A percentile compares a stretch with the other conserved stretches of the same genome.
These are phyloP conservation scores for Syzygium malaccense DNA, from an alignment of 441 rosid species.

Conservation along the genomic window DNA sequence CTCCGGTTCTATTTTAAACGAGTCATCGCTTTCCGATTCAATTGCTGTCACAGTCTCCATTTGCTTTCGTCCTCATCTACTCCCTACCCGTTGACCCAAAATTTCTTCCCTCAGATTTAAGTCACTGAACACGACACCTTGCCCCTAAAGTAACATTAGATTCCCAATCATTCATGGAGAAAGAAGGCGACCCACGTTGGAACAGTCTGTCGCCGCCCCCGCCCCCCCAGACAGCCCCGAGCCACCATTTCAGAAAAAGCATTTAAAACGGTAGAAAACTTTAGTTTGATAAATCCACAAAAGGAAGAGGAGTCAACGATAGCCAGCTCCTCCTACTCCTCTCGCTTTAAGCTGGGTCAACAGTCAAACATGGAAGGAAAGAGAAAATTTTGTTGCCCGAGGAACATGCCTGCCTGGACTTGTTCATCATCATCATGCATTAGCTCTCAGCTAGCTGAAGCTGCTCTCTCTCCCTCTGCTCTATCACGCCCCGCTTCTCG, in stretches of 20 bases:
- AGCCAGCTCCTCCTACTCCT: neutral
- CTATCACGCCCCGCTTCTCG: neutral
- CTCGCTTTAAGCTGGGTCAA: neutral
- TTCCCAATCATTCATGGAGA: neutral
- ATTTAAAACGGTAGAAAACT: neutral
- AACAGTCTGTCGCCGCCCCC: neutral
- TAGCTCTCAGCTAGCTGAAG: neutral
- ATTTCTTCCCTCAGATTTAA: neutral
- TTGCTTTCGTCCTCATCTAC: neutral
- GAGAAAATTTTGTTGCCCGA: neutral
- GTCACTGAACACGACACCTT: accelerated
- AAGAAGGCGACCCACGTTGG: neutral
- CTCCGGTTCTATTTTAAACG: neutral
- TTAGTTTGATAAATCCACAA: neutral
- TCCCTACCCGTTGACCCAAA: neutral
- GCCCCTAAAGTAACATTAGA: neutral
- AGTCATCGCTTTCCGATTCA: neutral
- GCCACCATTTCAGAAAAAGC: neutral
- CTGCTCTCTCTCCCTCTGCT: neutral
- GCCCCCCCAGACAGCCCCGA: neutral
- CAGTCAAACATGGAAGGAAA: neutral
- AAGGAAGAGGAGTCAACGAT: neutral
- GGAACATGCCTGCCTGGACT: neutral
- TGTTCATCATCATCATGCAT: neutral
- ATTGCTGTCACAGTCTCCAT: neutral